Conservation (phyloP, 2,329 filamentous ascomycete genomes). For the Verticillium klebahnii region DNA sequence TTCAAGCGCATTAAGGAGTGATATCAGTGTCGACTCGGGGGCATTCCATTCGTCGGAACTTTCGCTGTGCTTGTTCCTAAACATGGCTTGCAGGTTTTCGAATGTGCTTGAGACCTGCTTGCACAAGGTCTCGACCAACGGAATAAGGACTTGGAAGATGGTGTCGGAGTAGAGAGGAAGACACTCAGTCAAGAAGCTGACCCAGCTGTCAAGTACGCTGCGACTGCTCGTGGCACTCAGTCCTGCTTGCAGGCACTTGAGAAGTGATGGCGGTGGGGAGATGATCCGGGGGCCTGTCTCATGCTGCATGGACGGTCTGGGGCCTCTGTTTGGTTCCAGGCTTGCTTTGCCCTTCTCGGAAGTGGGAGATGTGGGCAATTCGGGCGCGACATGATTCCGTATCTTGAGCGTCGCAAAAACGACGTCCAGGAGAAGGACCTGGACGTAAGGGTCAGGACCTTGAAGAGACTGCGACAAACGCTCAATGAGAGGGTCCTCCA, state of each 20-base stretch:
- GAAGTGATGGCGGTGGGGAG: constrained; percentile 65
- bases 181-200: constrained; percentile 76
- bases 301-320: constrained; percentile 31
- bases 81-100: constrained; percentile 61
- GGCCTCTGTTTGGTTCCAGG: constrained; percentile 34
- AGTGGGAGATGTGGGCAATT: constrained; percentile 37
- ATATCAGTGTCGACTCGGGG: constrained; percentile 71
- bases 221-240: constrained; percentile 72
- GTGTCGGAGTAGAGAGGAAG: constrained; percentile 78
- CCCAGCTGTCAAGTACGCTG: constrained; percentile 84
- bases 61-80: constrained; percentile 32
- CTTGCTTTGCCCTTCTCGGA: constrained; percentile 42
- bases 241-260: constrained; percentile 79
- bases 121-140: constrained; percentile 86
- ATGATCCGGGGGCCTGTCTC: constrained; percentile 20
- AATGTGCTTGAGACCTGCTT: constrained; percentile 72
- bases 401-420: constrained; percentile 70
- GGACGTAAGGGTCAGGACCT: constrained; percentile 63
- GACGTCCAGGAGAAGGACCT: constrained; percentile 75
- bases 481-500: constrained; percentile 68
- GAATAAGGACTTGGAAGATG: constrained; percentile 87
- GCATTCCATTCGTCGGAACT: constrained; percentile 25
- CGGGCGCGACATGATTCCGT: constrained; percentile 36
- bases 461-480: constrained; percentile 58
- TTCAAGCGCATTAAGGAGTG: constrained; percentile 89